Conservation (phyloP, 805 yeast species). For the Zygosaccharomyces pseudorouxii region DNA sequence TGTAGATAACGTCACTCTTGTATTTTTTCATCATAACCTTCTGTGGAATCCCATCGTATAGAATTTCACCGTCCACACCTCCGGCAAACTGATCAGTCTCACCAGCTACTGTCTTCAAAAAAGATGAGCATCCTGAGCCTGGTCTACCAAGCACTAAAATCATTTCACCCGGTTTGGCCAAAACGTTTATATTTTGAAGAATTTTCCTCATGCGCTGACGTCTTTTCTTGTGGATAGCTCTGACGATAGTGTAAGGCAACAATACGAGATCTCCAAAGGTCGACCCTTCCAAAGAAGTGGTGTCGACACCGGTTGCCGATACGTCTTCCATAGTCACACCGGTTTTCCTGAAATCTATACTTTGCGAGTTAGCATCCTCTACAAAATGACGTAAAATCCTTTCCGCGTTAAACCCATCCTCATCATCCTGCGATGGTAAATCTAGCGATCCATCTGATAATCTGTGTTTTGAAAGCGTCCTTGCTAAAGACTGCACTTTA, state of each 20-base stretch:
- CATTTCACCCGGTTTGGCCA: constrained; percentile 29
- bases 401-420: constrained; percentile 24
- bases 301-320: constrained; percentile 39
- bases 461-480: neutral
- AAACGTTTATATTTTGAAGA: constrained; percentile 39
- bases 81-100: constrained; percentile 19
- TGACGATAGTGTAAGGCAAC: constrained; percentile 30
- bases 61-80: constrained; percentile 35
- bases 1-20: constrained; percentile 30
- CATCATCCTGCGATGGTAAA: constrained; percentile 1
- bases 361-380: constrained; percentile 42
- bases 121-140: constrained; percentile 53
- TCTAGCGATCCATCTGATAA: neutral
- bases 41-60: constrained; percentile 55
- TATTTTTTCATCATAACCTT: constrained; percentile 23
- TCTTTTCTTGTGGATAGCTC: constrained; percentile 28
- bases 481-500: neutral
- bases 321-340: constrained; percentile 43
- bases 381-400: constrained; percentile 36
- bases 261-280: constrained; percentile 39
- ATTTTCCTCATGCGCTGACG: constrained; percentile 37
- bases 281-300: constrained; percentile 37
- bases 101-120: constrained; percentile 24
- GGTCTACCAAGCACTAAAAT: constrained; percentile 28
- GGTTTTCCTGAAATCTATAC: constrained; percentile 41